These are phyloP conservation scores for Aspergillus leporis DNA, from an alignment of 495 filamentous ascomycete genomes.

Conservation along the genomic window DNA sequence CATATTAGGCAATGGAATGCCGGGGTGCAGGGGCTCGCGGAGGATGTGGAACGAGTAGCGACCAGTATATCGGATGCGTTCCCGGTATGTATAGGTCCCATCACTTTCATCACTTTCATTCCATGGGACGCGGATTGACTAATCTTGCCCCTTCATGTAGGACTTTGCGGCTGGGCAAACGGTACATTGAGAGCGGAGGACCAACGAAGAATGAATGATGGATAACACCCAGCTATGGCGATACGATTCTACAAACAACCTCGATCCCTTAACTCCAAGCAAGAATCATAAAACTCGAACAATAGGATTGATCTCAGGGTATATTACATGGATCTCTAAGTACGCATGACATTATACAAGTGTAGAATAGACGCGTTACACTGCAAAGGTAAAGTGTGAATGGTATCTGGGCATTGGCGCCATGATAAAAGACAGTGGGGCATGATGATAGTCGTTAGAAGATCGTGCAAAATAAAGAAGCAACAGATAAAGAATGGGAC, in stretches of 20 bases:
- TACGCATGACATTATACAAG: not conserved
- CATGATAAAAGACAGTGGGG: not conserved
- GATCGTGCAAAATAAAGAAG: not conserved
- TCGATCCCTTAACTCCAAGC: not conserved
- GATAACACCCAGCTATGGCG: slow-evolving; percentile 1
- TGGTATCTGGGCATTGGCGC: not conserved
- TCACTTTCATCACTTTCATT: not conserved
- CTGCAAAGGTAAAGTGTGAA: not conserved
- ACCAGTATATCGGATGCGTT: slow-evolving; percentile 42
- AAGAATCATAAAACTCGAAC: not conserved
- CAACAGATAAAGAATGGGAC: not conserved
- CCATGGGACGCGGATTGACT: not conserved
- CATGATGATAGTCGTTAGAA: not conserved
- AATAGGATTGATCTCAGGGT: not conserved
- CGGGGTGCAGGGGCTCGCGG: slow-evolving; percentile 79
- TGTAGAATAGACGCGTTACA: not conserved
- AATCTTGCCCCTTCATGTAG: not conserved
- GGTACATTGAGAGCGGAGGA: slow-evolving; percentile 20
- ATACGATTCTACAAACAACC: not conserved
- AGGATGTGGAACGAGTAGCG: slow-evolving; percentile 86
- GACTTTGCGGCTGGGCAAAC: slow-evolving; percentile 22
- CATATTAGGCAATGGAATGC: slow-evolving; percentile 85
- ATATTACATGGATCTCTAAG: slow-evolving; percentile 1
- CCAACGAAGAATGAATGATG: slow-evolving; percentile 8
- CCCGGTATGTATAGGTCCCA: slow-evolving; percentile 33